These are phyloP conservation scores for Actinomucor elegans DNA, from an alignment of 371 early-diverging fungal genomes.

Conservation along the genomic window DNA sequence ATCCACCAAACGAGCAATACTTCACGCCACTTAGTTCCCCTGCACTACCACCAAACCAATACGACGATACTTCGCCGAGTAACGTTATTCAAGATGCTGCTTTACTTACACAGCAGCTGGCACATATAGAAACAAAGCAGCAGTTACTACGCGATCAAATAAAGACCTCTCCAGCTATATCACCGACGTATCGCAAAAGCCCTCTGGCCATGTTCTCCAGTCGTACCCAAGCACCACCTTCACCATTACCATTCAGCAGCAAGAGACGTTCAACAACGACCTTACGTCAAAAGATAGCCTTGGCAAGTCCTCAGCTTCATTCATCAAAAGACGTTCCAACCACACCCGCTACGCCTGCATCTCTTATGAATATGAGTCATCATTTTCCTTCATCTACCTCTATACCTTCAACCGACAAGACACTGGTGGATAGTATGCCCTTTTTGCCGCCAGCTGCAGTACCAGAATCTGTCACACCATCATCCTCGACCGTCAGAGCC, in stretches of 20 bases:
- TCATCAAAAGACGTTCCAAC: background rate
- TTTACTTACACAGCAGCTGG: slow-evolving; percentile 10
- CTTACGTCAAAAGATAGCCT: slow-evolving; percentile 8
- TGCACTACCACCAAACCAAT: slow-evolving; percentile 13
- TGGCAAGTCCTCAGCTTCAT: slow-evolving; percentile 7
- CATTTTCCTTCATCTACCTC: background rate
- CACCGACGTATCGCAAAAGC: slow-evolving; percentile 10
- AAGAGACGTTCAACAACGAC: background rate
- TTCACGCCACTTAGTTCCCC: slow-evolving; percentile 62
- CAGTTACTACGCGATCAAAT: slow-evolving; percentile 9
- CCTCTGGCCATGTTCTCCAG: slow-evolving; percentile 5
- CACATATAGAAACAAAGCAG: slow-evolving; percentile 14
- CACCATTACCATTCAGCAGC: slow-evolving; percentile 3
- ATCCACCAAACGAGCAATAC: slow-evolving; percentile 31
- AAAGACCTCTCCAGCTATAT: slow-evolving; percentile 1
- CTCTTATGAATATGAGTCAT: slow-evolving; percentile 46
- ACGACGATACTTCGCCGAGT: background rate
- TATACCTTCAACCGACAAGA: background rate
- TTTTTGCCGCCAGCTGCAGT: slow-evolving; percentile 3
- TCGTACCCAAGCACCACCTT: slow-evolving; percentile 1
- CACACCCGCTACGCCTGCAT: slow-evolving; percentile 54
- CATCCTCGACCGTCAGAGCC: background rate
- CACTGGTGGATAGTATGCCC: background rate
- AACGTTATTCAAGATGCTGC: background rate
- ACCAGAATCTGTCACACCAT: background rate